These are phyloP conservation scores for Psilocybe azurescens DNA, from an alignment of 768 basidiomycete species.

Conservation along the genomic window DNA sequence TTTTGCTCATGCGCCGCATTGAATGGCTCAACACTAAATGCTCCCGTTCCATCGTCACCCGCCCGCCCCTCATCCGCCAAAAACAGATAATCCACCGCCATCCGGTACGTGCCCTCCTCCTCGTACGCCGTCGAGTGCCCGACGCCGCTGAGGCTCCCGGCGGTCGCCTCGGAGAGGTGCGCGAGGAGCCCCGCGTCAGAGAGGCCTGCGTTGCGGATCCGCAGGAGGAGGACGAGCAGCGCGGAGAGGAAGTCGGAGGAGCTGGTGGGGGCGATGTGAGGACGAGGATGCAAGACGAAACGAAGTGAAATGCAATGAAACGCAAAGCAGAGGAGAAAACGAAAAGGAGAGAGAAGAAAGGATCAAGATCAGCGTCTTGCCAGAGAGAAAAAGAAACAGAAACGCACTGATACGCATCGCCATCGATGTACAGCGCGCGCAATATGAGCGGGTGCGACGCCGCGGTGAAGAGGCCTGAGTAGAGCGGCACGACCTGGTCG, in stretches of 20 bases:
- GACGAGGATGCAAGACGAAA: too few species aligned
- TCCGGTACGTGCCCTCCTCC: conserved; percentile 67
- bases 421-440: conserved; percentile 92
- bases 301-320: too few species aligned
- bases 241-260: conserved; percentile 94
- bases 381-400: neutral
- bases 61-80: neutral
- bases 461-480: conserved; percentile 90
- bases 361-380: too few species aligned
- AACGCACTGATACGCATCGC: conserved; percentile 84
- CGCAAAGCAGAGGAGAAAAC: neutral
- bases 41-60: neutral
- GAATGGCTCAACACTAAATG: conserved; percentile 69
- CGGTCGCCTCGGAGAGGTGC: conserved; percentile 93
- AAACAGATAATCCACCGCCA: neutral
- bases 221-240: conserved; percentile 84
- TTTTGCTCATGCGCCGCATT: conserved; percentile 83
- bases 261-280: conserved; percentile 35
- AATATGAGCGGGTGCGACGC: conserved; percentile 89
- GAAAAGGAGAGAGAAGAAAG: neutral
- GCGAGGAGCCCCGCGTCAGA: conserved; percentile 90
- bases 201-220: conserved; percentile 88
- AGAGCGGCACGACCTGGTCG: conserved; percentile 93
- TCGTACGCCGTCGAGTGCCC: conserved; percentile 90
- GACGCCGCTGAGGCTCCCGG: conserved; percentile 88